Conservation (phyloP, 805 yeast genomes). For the Candida rishiriensis region DNA sequence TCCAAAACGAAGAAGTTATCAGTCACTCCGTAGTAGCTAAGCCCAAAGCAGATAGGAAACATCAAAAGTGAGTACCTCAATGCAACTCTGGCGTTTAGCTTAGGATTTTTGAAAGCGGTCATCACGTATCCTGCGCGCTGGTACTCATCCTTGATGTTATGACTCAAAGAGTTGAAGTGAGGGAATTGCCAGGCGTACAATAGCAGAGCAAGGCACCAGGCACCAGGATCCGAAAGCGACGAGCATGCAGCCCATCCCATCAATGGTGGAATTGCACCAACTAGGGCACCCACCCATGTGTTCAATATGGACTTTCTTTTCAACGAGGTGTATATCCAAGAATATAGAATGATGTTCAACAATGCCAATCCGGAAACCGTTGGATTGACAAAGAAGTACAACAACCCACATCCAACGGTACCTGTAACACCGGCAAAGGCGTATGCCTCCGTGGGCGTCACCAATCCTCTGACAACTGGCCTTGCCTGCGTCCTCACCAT, state of each 20-base stretch:
- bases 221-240: constrained; percentile 78
- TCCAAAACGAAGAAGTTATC: constrained; percentile 81
- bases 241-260: constrained; percentile 99
- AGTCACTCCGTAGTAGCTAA: constrained; percentile 73
- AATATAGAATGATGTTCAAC: constrained; percentile 73
- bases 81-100: constrained; percentile 88
- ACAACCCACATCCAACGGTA: constrained; percentile 57
- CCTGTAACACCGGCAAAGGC: constrained; percentile 77
- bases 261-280: constrained; percentile 96
- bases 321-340: constrained; percentile 88
- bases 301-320: constrained; percentile 81
- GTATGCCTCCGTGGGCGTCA: constrained; percentile 75
- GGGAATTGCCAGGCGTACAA: constrained; percentile 99
- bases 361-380: constrained; percentile 80
- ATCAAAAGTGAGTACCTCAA: constrained; percentile 83
- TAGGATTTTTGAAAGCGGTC: constrained; percentile 93
- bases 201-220: constrained; percentile 89
- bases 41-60: constrained; percentile 89
- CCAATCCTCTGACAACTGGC: constrained; percentile 83
- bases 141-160: constrained; percentile 83
- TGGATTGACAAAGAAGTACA: constrained; percentile 80
- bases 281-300: constrained; percentile 99
- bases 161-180: constrained; percentile 89
- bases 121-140: constrained; percentile 94
- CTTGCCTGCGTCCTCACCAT: constrained; percentile 87